Evolutionary conservation across 202 grass and related monocot genomes (phyloP).

Genomic region (Sporobolus alterniflorus): DNA sequence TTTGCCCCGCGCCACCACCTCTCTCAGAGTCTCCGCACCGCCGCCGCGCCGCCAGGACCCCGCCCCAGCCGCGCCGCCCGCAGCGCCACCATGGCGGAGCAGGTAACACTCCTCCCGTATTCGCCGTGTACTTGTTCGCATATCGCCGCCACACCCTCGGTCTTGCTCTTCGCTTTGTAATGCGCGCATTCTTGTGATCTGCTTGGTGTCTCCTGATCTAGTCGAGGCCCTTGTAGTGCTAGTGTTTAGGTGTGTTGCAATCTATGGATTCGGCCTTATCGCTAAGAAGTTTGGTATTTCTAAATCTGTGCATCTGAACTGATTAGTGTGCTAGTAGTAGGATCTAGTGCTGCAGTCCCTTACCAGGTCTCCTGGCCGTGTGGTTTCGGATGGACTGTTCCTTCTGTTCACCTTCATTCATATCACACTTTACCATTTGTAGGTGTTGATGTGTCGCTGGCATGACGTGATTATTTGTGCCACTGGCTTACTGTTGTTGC

Average conservation of each 20-base stretch:
- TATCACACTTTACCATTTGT: background rate
- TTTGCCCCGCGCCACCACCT: constrained; percentile 33
- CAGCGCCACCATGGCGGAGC: constrained; percentile 74
- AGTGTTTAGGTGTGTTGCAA: background rate
- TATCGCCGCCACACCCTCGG: background rate
- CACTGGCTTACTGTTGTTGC: background rate
- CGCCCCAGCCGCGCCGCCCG: background rate
- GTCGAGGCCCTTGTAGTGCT: background rate
- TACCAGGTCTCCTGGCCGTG: no score
- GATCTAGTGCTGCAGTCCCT: background rate
- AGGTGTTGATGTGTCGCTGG: no score
- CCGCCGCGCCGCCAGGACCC: background rate
- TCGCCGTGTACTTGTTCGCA: background rate
- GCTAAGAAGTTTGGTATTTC: background rate
- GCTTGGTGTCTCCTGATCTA: constrained; percentile 2
- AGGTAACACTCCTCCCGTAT: constrained; percentile 34
- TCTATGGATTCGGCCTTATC: background rate
- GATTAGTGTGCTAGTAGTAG: background rate
- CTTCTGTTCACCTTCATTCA: background rate
- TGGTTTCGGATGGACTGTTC: background rate
- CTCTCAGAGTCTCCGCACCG: background rate
- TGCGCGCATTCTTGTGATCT: background rate
- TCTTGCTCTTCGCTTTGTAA: background rate
- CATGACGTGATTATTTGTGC: background rate
- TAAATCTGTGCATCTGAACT: background rate